Evolutionary conservation across 2,329 filamentous ascomycete species (phyloP).

Genomic region (Fusarium zealandicum): DNA sequence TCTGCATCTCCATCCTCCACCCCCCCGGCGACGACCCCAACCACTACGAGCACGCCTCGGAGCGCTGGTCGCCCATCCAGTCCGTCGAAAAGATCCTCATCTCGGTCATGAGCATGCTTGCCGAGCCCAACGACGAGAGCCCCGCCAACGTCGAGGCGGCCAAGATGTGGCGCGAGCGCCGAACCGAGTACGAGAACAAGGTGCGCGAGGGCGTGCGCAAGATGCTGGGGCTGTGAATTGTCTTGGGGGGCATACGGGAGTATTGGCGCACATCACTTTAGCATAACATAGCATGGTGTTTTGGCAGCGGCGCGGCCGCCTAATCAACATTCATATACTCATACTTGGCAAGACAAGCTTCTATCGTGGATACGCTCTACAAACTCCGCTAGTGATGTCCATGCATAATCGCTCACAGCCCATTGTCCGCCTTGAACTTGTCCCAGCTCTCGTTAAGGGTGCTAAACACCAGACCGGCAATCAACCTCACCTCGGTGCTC

Average conservation of each 20-base stretch:
- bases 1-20: slow-evolving; percentile 98
- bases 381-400: slow-evolving; percentile 35
- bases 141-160: slow-evolving; percentile 96
- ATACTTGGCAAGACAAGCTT: slow-evolving; percentile 31
- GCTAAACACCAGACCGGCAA: slow-evolving; percentile 70
- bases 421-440: slow-evolving; percentile 74
- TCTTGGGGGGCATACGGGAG: slow-evolving; percentile 13
- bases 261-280: slow-evolving; percentile 35
- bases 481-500: slow-evolving; percentile 69
- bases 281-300: slow-evolving; percentile 41
- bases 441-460: slow-evolving; percentile 77
- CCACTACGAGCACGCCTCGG: slow-evolving; percentile 95
- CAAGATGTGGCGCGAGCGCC: slow-evolving; percentile 91
- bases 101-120: slow-evolving; percentile 97
- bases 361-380: slow-evolving; percentile 37
- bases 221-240: slow-evolving; percentile 72
- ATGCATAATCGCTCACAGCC: slow-evolving; percentile 54
- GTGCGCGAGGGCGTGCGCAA: slow-evolving; percentile 83
- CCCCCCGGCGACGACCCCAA: slow-evolving; percentile 96
- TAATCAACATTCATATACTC: slow-evolving; percentile 37
- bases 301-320: slow-evolving; percentile 34
- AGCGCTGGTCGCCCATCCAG: slow-evolving; percentile 96
- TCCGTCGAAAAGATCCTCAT: slow-evolving; percentile 98
- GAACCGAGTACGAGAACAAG: slow-evolving; percentile 83
- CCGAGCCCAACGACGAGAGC: slow-evolving; percentile 94